Evolutionary conservation across 2,329 filamentous ascomycete species (phyloP).

Genomic region (Xylariales sp.): DNA sequence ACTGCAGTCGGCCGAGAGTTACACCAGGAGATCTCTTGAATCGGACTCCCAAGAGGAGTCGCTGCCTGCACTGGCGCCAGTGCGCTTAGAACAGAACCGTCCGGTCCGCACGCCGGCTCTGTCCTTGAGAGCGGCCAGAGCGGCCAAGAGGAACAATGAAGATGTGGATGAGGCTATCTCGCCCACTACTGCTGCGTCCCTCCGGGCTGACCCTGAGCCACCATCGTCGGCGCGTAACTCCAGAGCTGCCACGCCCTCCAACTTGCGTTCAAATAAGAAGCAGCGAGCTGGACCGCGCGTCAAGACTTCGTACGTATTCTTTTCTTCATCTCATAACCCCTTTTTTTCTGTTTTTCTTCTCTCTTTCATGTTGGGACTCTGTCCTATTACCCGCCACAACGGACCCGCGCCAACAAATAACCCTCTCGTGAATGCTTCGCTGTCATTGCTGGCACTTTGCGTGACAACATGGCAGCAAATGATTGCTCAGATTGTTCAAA

Average conservation of each 20-base stretch:
- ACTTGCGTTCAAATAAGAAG: slow-evolving; percentile 54
- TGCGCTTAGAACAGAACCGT: slow-evolving; percentile 19
- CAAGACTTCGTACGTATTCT: slow-evolving; percentile 62
- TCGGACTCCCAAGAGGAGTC: slow-evolving; percentile 15
- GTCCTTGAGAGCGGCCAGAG: slow-evolving; percentile 23
- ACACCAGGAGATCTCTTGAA: slow-evolving; percentile 18
- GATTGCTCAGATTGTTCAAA: no score
- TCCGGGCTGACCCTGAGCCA: slow-evolving; percentile 39
- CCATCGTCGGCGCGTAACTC: slow-evolving; percentile 46
- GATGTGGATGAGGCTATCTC: slow-evolving; percentile 50
- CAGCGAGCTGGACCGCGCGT: slow-evolving; percentile 58
- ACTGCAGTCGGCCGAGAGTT: slow-evolving; percentile 17
- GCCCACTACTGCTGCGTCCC: slow-evolving; percentile 41
- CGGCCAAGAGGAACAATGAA: slow-evolving; percentile 48
- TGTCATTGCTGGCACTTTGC: no score
- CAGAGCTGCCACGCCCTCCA: slow-evolving; percentile 55
- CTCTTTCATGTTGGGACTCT: no score
- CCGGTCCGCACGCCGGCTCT: slow-evolving; percentile 22
- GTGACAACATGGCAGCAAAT: slow-evolving; percentile 29
- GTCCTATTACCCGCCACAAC: no score
- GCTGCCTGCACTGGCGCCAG: slow-evolving; percentile 14
- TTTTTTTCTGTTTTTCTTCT: slow-evolving; percentile 10
- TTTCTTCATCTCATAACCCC: slow-evolving; percentile 11
- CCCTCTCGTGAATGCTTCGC: no score
- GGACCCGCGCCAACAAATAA: no score